Conservation (phyloP, 2,329 filamentous ascomycete species). For the Aspergillus persii region DNA sequence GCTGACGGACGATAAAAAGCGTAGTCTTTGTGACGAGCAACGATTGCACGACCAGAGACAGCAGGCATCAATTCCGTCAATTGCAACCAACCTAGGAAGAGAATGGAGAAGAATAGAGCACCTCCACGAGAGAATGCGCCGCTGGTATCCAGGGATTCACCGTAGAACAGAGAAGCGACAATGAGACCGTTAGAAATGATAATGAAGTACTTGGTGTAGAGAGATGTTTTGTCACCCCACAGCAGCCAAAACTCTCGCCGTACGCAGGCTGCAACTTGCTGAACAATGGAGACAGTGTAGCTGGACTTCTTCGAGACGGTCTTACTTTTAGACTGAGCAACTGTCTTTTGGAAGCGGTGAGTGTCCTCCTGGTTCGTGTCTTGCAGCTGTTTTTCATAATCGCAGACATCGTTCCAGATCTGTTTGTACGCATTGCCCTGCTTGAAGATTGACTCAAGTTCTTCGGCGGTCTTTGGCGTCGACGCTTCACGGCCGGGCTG, state of each 20-base stretch:
- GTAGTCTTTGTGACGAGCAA: constrained; percentile 65
- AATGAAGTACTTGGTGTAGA: constrained; percentile 78
- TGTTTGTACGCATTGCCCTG: constrained; percentile 60
- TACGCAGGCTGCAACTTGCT: constrained; percentile 62
- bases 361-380: constrained; percentile 60
- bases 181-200: constrained; percentile 73
- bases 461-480: constrained; percentile 67
- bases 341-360: constrained; percentile 63
- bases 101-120: constrained; percentile 63
- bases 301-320: constrained; percentile 66
- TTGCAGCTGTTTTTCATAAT: constrained; percentile 58
- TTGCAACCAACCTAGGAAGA: constrained; percentile 69
- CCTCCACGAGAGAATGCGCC: constrained; percentile 65
- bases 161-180: constrained; percentile 76
- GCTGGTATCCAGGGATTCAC: constrained; percentile 56
- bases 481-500: constrained; percentile 63
- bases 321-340: constrained; percentile 63
- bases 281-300: constrained; percentile 72
- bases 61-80: constrained; percentile 76
- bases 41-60: constrained; percentile 68
- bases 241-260: constrained; percentile 77
- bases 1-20: constrained; percentile 69
- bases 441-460: constrained; percentile 66
- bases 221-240: constrained; percentile 68
- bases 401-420: constrained; percentile 60